These are phyloP conservation scores for Crucihimalaya himalaica DNA, from an alignment of 345 rosid genomes.

Conservation along the genomic window DNA sequence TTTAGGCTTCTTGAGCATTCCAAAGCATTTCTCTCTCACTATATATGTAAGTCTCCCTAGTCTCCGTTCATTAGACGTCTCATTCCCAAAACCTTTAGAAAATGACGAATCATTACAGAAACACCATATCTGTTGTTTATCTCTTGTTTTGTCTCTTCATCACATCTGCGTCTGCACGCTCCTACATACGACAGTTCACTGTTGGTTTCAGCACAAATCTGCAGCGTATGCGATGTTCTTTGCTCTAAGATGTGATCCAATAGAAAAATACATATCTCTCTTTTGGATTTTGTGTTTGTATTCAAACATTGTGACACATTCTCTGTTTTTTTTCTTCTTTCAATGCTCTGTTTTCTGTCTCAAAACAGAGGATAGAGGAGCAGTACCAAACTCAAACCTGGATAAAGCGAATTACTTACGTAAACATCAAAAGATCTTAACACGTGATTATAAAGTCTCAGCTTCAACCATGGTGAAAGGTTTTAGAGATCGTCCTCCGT, in stretches of 20 bases:
- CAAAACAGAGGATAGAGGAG: background rate
- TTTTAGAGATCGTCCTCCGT: slow-evolving; percentile 17
- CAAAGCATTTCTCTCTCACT: background rate
- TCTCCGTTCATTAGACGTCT: too few species aligned
- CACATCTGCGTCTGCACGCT: background rate
- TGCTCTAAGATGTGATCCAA: too few species aligned
- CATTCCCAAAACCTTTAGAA: background rate
- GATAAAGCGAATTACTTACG: background rate
- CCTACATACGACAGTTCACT: slow-evolving; percentile 14
- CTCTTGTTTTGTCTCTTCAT: background rate
- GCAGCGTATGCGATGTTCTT: slow-evolving; percentile 8
- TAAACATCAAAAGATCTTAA: background rate
- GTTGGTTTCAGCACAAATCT: slow-evolving; percentile 7
- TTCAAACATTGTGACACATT: background rate
- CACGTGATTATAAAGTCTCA: slow-evolving; percentile 19
- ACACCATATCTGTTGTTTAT: background rate
- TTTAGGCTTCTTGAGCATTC: background rate
- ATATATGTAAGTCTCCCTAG: background rate
- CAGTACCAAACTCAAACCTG: background rate
- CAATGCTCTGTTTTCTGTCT: background rate
- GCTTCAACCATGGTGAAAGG: background rate
- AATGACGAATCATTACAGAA: background rate
- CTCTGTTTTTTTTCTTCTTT: background rate
- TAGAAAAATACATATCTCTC: too few species aligned
- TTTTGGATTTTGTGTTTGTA: too few species aligned